These are phyloP conservation scores for Protomyces inouyei DNA, from an alignment of 1,139 yeast genomes.

Conservation along the genomic window DNA sequence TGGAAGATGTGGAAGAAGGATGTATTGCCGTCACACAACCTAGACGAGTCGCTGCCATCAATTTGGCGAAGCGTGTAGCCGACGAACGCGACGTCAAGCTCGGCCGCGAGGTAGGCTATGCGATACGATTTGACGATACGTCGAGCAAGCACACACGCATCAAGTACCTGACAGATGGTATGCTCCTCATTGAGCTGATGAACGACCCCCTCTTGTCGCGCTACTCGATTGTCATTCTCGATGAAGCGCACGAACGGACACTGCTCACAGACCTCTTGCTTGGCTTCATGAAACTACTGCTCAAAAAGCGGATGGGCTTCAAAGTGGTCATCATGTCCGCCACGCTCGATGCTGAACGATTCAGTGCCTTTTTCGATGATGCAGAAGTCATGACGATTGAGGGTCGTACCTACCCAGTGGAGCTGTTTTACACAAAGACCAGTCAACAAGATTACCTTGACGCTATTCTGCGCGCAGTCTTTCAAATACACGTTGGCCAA, in stretches of 20 bases:
- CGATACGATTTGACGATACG: constrained; percentile 76
- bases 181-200: constrained; percentile 89
- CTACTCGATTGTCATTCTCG: constrained; percentile 76
- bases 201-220: constrained; percentile 57
- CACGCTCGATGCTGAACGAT: constrained; percentile 86
- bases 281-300: constrained; percentile 74
- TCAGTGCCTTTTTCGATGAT: constrained; percentile 66
- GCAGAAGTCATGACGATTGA: constrained; percentile 82
- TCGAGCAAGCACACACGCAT: constrained; percentile 53
- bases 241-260: constrained; percentile 97
- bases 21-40: constrained; percentile 93
- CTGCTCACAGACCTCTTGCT: constrained; percentile 81
- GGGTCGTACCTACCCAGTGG: constrained; percentile 85
- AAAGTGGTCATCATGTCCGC: constrained; percentile 83
- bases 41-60: constrained; percentile 94
- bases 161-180: constrained; percentile 93
- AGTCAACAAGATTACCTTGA: constrained; percentile 80
- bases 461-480: constrained; percentile 63
- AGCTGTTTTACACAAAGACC: constrained; percentile 56
- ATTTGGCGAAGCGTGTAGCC: constrained; percentile 86
- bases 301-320: constrained; percentile 44
- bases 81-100: constrained; percentile 68
- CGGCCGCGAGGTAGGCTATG: constrained; percentile 84
- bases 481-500: constrained; percentile 75
- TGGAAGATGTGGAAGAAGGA: constrained; percentile 41